Evolutionary conservation across 176 grass and related monocot genomes (phyloP).

Genomic region (barley (Hordeum vulgare)): MorexV3_pseudomolecules_assembly NC_058518.1:32217233-32217732

Average conservation of each 20-base stretch:
- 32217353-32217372: constrained; percentile 28
- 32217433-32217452: neutral
- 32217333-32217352: constrained; percentile 23
- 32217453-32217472: neutral
- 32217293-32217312: constrained; percentile 35
- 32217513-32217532: neutral
- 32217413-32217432: neutral
- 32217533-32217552: neutral
- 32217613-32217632: neutral
- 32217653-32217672: neutral
- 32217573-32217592: neutral
- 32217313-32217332: constrained; percentile 41
- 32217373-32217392: neutral
- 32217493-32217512: neutral
- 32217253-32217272: neutral
- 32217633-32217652: neutral
- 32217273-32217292: constrained; percentile 24
- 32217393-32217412: neutral
- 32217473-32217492: neutral
- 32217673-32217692: neutral
- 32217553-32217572: neutral
- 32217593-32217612: neutral
- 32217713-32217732: neutral
- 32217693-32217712: neutral
- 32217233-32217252: neutral